phyloP scores from a whole-genome alignment of 2,329 filamentous ascomycete genomes.

The Ustulina deusta region DNA sequence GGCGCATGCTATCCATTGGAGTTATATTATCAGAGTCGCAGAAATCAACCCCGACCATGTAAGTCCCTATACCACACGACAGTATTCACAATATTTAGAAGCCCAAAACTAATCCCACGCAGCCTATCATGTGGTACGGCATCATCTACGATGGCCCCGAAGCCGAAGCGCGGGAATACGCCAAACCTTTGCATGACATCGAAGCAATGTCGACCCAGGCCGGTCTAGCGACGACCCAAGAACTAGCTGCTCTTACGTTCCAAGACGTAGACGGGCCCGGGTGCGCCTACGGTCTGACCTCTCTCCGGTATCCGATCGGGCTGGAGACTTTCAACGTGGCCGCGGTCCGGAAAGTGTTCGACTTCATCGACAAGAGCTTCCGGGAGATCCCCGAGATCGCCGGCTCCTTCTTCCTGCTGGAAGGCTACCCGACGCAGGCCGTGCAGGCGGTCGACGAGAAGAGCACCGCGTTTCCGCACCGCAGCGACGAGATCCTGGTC shows the following conservation, averaged over 20 bases:
- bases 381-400: constrained; percentile 33
- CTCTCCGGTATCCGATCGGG: constrained; percentile 41
- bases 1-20: constrained; percentile 37
- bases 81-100: no score
- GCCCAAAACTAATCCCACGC: background rate
- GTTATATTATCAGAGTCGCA: constrained; percentile 39
- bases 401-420: constrained; percentile 43
- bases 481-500: constrained; percentile 39
- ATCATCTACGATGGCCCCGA: constrained; percentile 44
- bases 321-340: constrained; percentile 36
- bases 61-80: constrained; percentile 20
- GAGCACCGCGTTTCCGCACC: constrained; percentile 41
- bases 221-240: constrained; percentile 36
- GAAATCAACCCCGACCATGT: constrained; percentile 39
- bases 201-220: constrained; percentile 30
- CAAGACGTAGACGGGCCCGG: constrained; percentile 35
- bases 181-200: constrained; percentile 40
- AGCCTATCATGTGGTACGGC: constrained; percentile 44
- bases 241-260: constrained; percentile 38
- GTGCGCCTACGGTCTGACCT: constrained; percentile 38
- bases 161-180: constrained; percentile 29
- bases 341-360: constrained; percentile 38
- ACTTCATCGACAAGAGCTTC: constrained; percentile 40
- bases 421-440: constrained; percentile 44
- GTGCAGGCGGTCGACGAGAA: constrained; percentile 38